These are phyloP conservation scores for Davidsoniella eucalypti DNA, from an alignment of 2,329 filamentous ascomycete species.

Conservation along the genomic window DNA sequence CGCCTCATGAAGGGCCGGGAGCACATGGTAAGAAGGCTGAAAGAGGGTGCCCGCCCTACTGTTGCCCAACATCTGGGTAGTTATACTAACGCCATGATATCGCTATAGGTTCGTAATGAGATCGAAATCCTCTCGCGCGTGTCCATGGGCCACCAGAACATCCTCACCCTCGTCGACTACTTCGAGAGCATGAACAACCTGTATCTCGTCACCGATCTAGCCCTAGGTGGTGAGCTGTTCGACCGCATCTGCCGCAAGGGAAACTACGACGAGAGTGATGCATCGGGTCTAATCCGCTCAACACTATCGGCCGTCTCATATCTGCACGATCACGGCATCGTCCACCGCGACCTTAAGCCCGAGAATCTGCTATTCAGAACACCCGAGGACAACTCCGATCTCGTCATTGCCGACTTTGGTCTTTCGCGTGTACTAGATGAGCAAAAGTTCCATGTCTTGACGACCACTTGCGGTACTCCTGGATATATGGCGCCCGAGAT, in stretches of 20 bases:
- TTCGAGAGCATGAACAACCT: constrained; percentile 99
- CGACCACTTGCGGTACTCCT: constrained; percentile 92
- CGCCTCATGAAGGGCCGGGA: constrained; percentile 91
- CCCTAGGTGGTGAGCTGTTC: constrained; percentile 89
- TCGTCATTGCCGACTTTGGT: constrained; percentile 94
- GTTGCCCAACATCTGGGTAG: background rate
- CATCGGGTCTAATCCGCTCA: constrained; percentile 83
- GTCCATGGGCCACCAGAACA: constrained; percentile 98
- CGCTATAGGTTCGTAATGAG: constrained; percentile 71
- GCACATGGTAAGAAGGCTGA: constrained; percentile 60
- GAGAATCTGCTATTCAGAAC: constrained; percentile 95
- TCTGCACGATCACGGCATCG: constrained; percentile 94
- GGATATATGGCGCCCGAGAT: constrained; percentile 99
- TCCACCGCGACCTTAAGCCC: constrained; percentile 93
- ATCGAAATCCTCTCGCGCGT: constrained; percentile 94
- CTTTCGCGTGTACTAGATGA: constrained; percentile 97
- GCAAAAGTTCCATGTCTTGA: constrained; percentile 93
- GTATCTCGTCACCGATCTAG: constrained; percentile 93
- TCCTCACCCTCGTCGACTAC: constrained; percentile 93
- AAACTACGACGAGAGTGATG: constrained; percentile 95
- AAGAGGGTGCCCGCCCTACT: background rate
- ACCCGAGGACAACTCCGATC: constrained; percentile 91
- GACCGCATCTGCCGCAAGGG: constrained; percentile 98
- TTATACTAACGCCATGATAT: background rate
- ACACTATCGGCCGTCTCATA: constrained; percentile 96